phyloP scores from a whole-genome alignment of 2,329 filamentous ascomycete genomes.

The Apiospora arundinis region DNA sequence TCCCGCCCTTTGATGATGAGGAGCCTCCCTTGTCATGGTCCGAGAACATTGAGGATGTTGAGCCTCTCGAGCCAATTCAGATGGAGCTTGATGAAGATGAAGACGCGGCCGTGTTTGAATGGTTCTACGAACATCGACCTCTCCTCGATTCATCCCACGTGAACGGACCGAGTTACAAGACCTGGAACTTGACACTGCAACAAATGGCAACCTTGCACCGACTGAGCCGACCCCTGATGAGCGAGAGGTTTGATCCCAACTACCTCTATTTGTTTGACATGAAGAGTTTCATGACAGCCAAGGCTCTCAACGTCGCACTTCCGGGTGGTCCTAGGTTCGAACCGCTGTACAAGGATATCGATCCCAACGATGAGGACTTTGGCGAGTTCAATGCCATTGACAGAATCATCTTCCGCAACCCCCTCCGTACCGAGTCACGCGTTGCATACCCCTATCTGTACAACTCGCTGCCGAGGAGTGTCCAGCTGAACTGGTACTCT shows the following conservation, averaged over 20 bases:
- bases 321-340: conserved; percentile 98
- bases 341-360: conserved; percentile 96
- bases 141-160: conserved; percentile 91
- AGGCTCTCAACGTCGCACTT: conserved; percentile 95
- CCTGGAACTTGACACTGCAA: conserved; percentile 89
- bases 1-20: conserved; percentile 98
- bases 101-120: conserved; percentile 89
- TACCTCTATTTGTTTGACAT: conserved; percentile 98
- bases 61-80: conserved; percentile 96
- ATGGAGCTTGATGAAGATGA: conserved; percentile 97
- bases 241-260: conserved; percentile 92
- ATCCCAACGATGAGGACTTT: conserved; percentile 98
- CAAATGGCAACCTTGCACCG: conserved; percentile 98
- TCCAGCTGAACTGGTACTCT: conserved; percentile 92
- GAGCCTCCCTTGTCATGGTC: conserved; percentile 97
- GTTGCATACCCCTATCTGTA: conserved; percentile 95
- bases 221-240: conserved; percentile 87
- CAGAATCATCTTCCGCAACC: conserved; percentile 96
- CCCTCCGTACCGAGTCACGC: conserved; percentile 93
- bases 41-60: conserved; percentile 98
- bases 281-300: conserved; percentile 93
- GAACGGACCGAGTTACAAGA: conserved; percentile 95
- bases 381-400: conserved; percentile 99
- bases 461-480: conserved; percentile 93
- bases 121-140: conserved; percentile 96